Conservation (phyloP, 768 basidiomycete species). For the Hypsizygus marmoreus region DNA sequence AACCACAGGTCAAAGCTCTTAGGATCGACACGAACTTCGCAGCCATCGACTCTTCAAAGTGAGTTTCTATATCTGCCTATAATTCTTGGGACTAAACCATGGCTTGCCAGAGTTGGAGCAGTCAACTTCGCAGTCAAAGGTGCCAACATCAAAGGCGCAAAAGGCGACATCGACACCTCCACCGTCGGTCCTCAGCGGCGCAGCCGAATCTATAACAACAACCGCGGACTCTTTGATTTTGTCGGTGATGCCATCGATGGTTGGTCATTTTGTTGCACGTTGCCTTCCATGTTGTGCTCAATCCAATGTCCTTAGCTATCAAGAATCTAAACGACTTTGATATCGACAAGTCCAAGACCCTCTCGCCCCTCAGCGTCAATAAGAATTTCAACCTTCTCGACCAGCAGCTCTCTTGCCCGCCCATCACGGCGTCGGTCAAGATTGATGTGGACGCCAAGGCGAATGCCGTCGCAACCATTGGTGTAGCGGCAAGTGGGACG, state of each 20-base stretch:
- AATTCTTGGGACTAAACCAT: not conserved
- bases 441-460: constrained; percentile 25
- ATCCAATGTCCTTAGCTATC: constrained; percentile 11
- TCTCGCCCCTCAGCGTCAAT: constrained; percentile 33
- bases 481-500: constrained; percentile 26
- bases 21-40: constrained; percentile 41
- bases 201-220: constrained; percentile 22
- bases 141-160: constrained; percentile 32
- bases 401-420: constrained; percentile 22
- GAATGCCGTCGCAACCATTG: constrained; percentile 27
- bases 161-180: constrained; percentile 21
- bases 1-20: constrained; percentile 40
- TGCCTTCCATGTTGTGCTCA: not conserved
- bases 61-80: not conserved
- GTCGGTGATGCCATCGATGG: constrained; percentile 28
- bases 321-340: constrained; percentile 32
- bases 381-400: constrained; percentile 31
- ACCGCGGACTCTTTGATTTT: constrained; percentile 29
- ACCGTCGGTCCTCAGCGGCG: constrained; percentile 34
- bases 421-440: constrained; percentile 17
- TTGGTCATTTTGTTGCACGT: constrained; percentile 10
- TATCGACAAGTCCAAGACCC: constrained; percentile 27
- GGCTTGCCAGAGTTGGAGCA: constrained; percentile 21
- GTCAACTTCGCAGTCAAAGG: constrained; percentile 35
- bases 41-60: constrained; percentile 28